Evolutionary conservation across 495 filamentous ascomycete genomes (phyloP).

Genomic region (Immersiella caudata): DNA sequence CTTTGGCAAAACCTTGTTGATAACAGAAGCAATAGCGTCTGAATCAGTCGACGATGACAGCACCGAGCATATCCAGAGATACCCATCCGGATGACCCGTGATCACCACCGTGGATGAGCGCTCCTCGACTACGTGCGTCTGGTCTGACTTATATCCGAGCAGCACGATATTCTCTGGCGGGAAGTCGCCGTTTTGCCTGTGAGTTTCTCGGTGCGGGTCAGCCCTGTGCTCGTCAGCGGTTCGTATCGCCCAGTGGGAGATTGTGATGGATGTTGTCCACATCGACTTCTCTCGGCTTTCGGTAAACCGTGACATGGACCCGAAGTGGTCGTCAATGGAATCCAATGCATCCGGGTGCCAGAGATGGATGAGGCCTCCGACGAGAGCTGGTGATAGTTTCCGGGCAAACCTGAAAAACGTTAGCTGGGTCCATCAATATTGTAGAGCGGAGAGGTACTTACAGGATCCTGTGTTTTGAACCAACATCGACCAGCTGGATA

Average conservation of each 20-base stretch:
- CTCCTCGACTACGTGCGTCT: slow-evolving; percentile 19
- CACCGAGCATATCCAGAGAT: slow-evolving; percentile 21
- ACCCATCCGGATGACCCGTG: slow-evolving; percentile 17
- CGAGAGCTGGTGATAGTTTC: slow-evolving; percentile 9
- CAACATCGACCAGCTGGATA: slow-evolving; percentile 16
- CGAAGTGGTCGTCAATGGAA: slow-evolving; percentile 22
- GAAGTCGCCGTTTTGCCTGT: slow-evolving; percentile 25
- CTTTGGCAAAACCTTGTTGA: background rate
- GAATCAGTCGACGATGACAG: slow-evolving; percentile 7
- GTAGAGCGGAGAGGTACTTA: background rate
- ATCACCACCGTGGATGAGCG: slow-evolving; percentile 17
- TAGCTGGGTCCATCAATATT: background rate
- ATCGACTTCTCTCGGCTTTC: slow-evolving; percentile 12
- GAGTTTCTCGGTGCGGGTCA: slow-evolving; percentile 2
- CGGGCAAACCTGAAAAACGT: slow-evolving; percentile 10
- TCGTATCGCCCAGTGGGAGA: slow-evolving; percentile 24
- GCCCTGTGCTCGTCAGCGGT: slow-evolving; percentile 9
- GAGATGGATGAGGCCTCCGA: slow-evolving; percentile 17
- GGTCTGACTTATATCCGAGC: slow-evolving; percentile 13
- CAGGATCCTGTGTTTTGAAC: slow-evolving; percentile 17
- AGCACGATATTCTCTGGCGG: slow-evolving; percentile 21
- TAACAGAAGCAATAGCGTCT: background rate
- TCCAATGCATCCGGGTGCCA: slow-evolving; percentile 24
- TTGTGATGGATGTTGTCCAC: slow-evolving; percentile 24
- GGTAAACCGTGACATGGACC: slow-evolving; percentile 20